These are phyloP conservation scores for Eimeria falciformis DNA, from an alignment of 169 alveolate genomes.

Conservation along the genomic window DNA sequence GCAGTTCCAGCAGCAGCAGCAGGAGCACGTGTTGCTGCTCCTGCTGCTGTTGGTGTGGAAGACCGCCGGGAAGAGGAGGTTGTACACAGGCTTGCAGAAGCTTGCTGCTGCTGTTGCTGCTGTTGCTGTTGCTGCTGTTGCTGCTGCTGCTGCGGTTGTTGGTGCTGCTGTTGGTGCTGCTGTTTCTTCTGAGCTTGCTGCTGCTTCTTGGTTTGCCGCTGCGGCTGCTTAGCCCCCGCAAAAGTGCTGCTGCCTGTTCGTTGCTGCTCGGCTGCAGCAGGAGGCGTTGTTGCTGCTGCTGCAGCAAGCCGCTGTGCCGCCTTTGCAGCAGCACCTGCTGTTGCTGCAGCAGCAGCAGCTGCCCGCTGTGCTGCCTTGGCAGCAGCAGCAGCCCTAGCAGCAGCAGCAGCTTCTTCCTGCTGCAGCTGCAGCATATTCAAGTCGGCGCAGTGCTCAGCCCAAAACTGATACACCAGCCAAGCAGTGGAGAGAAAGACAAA, in stretches of 20 bases:
- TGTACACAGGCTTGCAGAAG: no score
- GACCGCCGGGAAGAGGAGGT: no score
- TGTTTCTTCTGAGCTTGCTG: neutral
- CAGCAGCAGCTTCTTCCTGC: conserved; percentile 12
- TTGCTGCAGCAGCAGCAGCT: conserved; percentile 32
- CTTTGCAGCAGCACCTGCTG: neutral
- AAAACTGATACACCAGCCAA: conserved; percentile 41
- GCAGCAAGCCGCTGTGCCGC: neutral
- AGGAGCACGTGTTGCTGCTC: neutral
- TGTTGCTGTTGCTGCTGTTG: no score
- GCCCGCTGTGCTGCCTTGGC: neutral
- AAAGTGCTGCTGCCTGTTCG: neutral
- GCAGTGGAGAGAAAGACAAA: neutral
- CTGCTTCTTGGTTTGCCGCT: neutral
- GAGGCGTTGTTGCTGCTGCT: conserved; percentile 7
- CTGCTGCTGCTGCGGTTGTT: no score
- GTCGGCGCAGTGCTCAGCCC: conserved; percentile 64
- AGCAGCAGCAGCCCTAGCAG: neutral
- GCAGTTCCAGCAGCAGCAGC: conserved; percentile 2
- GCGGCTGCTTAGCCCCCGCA: neutral
- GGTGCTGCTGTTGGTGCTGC: no score
- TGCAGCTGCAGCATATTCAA: conserved; percentile 50
- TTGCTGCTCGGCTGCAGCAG: neutral
- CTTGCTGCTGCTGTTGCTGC: neutral
- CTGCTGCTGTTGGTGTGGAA: neutral